Conservation (phyloP, 2,329 filamentous ascomycete species). For the Paecilomyces fulvus region DNA sequence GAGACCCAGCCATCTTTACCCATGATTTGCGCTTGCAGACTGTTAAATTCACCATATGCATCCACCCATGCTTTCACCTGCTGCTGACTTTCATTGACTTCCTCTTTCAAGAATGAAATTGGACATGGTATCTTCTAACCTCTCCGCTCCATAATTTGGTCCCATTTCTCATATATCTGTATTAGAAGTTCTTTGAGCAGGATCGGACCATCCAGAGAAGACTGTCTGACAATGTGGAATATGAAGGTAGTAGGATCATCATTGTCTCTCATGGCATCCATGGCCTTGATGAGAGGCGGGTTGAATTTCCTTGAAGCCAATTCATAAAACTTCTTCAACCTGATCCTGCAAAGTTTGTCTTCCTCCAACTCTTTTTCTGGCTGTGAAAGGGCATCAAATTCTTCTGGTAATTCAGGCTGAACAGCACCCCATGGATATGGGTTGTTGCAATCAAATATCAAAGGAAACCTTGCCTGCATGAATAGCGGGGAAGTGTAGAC, state of each 20-base stretch:
- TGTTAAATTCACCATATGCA: conserved; percentile 12
- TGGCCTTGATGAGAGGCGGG: conserved; percentile 11
- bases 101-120: conserved; percentile 11
- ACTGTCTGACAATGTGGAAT: conserved; percentile 12
- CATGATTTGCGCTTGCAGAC: conserved; percentile 6
- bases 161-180: conserved; percentile 18
- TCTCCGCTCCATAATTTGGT: conserved; percentile 8
- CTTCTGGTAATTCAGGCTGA: conserved; percentile 14
- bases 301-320: conserved; percentile 17
- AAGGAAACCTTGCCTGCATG: conserved; percentile 17
- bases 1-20: conserved; percentile 20
- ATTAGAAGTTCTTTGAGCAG: conserved; percentile 16
- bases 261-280: conserved; percentile 36
- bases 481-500: conserved; percentile 17
- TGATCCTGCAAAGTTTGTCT: conserved; percentile 3
- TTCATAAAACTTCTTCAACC: conserved; percentile 17
- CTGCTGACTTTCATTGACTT: conserved; percentile 9
- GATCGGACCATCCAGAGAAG: conserved; percentile 10
- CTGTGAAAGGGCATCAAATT: conserved; percentile 12
- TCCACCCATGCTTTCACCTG: conserved; percentile 12
- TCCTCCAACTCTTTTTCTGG: conserved; percentile 8
- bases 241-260: conserved; percentile 24
- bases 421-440: conserved; percentile 17
- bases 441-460: conserved; percentile 14
- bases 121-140: conserved; percentile 10